Percentiles rank a stretch among this genome's conserved stretches.
Evolutionary conservation across 148 eudicot species (phyloP).

Genomic region (Rhododendron molle): DNA sequence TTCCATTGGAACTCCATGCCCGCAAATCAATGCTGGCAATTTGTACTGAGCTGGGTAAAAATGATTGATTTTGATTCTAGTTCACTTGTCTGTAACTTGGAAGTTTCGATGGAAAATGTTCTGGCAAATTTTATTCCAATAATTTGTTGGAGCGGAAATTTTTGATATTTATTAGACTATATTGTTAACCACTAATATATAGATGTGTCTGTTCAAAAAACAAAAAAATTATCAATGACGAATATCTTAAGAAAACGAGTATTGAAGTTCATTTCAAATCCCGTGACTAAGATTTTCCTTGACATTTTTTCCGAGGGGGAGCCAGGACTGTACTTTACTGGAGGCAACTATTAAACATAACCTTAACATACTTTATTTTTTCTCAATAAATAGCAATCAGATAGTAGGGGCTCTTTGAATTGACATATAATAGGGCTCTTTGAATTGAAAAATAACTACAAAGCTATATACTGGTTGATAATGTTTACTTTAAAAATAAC

Average conservation of each 20-base stretch:
- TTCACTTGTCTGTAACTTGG: neutral
- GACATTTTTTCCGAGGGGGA: neutral
- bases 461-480: neutral
- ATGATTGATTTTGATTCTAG: neutral
- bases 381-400: neutral
- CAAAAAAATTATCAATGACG: neutral
- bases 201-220: neutral
- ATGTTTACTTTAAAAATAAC: neutral
- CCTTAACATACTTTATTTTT: neutral
- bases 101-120: neutral
- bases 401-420: neutral
- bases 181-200: neutral
- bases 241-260: neutral
- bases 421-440: neutral
- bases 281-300: neutral
- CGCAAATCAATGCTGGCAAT: neutral
- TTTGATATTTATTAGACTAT: neutral
- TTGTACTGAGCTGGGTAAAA: neutral
- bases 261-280: neutral
- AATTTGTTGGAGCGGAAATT: neutral
- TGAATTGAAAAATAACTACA: neutral
- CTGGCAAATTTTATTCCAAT: neutral
- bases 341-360: neutral
- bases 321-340: neutral
- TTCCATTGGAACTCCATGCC: neutral